A percentile compares a stretch with the other conserved stretches of the same genome.
Evolutionary conservation across 106 monocot species (phyloP).

Genomic region (Alisma plantagoaquatica): DNA sequence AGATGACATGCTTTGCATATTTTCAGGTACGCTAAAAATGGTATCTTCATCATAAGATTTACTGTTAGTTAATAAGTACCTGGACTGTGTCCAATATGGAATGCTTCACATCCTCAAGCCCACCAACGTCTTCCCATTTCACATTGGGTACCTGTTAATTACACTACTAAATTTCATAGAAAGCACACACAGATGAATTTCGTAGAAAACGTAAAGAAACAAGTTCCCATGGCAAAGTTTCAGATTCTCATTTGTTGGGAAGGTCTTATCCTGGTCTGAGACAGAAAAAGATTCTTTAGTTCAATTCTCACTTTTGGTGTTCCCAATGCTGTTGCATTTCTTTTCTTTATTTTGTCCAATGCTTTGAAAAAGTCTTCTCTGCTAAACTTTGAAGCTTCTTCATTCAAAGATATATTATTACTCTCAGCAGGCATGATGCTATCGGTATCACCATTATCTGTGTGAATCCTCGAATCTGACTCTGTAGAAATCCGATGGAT

Average conservation of each 20-base stretch:
- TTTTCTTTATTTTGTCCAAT: conserved; percentile 81
- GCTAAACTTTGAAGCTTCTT: not conserved
- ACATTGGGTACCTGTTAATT: conserved; percentile 70
- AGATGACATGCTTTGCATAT: too few relatives aligned
- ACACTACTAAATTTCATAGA: conserved; percentile 13
- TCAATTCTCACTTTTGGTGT: conserved; percentile 88
- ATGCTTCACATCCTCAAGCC: conserved; percentile 98
- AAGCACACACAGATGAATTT: too few relatives aligned
- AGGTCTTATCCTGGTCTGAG: too few relatives aligned
- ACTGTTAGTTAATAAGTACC: too few relatives aligned
- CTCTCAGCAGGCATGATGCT: not conserved
- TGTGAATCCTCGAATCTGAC: not conserved
- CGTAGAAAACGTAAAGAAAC: too few relatives aligned
- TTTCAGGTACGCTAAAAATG: too few relatives aligned
- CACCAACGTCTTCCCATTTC: conserved; percentile 99
- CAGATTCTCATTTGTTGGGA: too few relatives aligned
- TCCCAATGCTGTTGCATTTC: conserved; percentile 79
- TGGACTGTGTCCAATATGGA: conserved; percentile 92
- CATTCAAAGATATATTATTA: too few relatives aligned
- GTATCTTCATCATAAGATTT: too few relatives aligned
- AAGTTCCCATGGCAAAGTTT: too few relatives aligned
- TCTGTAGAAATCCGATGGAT: conserved; percentile 1
- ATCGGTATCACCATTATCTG: conserved; percentile 5
- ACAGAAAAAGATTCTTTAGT: too few relatives aligned
- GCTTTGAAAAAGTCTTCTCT: conserved; percentile 65